These are phyloP conservation scores for Solanum chilense DNA, from an alignment of 257 asterid species.

Conservation along the genomic window DNA sequence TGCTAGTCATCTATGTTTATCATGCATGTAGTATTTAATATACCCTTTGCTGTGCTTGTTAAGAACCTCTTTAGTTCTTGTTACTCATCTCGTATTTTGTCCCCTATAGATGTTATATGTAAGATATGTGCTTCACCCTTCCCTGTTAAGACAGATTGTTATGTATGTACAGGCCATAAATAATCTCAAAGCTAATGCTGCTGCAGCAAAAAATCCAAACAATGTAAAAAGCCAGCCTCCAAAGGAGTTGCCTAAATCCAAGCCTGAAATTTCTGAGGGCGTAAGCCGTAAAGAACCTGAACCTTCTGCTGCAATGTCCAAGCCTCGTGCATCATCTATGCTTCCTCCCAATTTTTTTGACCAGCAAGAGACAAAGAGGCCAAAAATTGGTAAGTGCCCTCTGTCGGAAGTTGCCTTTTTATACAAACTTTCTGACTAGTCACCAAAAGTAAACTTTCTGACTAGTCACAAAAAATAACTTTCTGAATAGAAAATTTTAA, in stretches of 20 bases:
- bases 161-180: slow-evolving; percentile 52
- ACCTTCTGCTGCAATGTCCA: slow-evolving; percentile 29
- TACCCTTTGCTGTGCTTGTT: not conserved
- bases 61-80: not conserved
- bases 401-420: not conserved
- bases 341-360: slow-evolving; percentile 80
- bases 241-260: slow-evolving; percentile 39
- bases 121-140: not conserved
- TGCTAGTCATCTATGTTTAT: not conserved
- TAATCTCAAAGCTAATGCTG: slow-evolving; percentile 65
- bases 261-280: slow-evolving; percentile 22
- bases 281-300: slow-evolving; percentile 27
- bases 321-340: slow-evolving; percentile 30
- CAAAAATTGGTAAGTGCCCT: slow-evolving; percentile 48
- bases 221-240: slow-evolving; percentile 23
- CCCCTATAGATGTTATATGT: not conserved
- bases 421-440: not conserved
- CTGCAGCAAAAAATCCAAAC: slow-evolving; percentile 35
- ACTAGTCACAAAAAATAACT: not conserved
- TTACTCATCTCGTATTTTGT: not conserved
- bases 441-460: not conserved
- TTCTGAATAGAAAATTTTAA: not conserved
- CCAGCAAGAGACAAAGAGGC: slow-evolving; percentile 53
- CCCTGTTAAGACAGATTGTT: not conserved
- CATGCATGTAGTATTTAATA: not conserved